Evolutionary conservation across 2,329 filamentous ascomycete species (phyloP), one percentile per base, ranked within the genome.

Genomic region (Fusarium torulosum): DNA sequence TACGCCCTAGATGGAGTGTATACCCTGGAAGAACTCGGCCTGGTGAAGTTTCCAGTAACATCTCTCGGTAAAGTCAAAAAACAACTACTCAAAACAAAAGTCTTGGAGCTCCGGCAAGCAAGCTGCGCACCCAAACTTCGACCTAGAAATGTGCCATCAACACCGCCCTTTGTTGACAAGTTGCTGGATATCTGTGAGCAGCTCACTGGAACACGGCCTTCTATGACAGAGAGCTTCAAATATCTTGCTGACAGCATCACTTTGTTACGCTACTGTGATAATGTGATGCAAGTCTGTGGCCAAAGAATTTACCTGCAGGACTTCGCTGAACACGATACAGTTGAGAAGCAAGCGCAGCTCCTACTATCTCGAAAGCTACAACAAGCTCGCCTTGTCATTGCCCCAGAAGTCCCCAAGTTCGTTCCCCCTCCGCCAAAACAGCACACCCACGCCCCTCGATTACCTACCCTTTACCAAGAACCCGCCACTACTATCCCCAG

Each of bases 21-120:
- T n/a, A 77, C 76, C 7, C 73, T 83, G 1, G 63, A 75, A 21
- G 81, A 84, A 23, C 74, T 84, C 0, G 77, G 75, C 1, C 46
- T 83, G 0, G 69, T 77, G 1, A 67, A 60, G 2, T 79, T 81
- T 55, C 82, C 82, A 0, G 72, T 74, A 23, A 84, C 82, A 3
- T 74, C 79, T 2, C 77, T 82, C 13, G 81, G 82, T 3, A 84
- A 85, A 59, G 75, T 82, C 6, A 79, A 79, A 59, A 83, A 82
- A 53, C 75, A 77, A 2, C 67, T 79, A 10, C 67, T 84, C 23
- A 76, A 62, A 27, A 45, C 59, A 4, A 41, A 49, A 9, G 66
- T 79, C 4, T 17, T 66, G 7, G 53, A 66, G 4, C 47, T 74
- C n/a, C 46, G 57, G 10, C 47, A 62, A 23, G 10, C 17, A 20